Base-by-base conservation (phyloP, 352 stramenopile species). In the Phytophthora podocarpi region DNA sequence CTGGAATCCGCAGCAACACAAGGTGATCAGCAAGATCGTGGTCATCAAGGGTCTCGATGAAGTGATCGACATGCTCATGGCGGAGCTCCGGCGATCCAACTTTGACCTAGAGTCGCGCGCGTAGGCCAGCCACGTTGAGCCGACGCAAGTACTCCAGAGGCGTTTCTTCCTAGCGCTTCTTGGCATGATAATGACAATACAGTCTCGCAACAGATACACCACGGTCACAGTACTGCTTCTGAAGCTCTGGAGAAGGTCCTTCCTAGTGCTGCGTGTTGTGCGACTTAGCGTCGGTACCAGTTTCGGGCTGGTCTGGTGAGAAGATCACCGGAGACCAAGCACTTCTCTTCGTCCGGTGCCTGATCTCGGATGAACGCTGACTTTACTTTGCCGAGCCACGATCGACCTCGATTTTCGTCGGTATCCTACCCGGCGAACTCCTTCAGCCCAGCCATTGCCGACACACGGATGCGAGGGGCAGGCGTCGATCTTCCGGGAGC, bases 31-130 rank as follows among this genome's bases (percentile, higher is more conserved):
- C 58, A 6, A 56, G 20, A 2, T 67, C 58, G 0, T 12, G 32
- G 30, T 59, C 58, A 15, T 46, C 41, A 1, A 66, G 16, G 2
- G 58, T 66, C 20, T 61, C 50, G 34, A 68, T 46, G 39, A 56
- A 63, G 32, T 63, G 45, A 2, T 62, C 36, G 5, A 61, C 50
- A 21, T 59, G 59, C 10, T 67, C 58, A 2, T 34, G 58, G 4
- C 48, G 34, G 4, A 5, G 12, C 4, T 32, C 27, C 5, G 48
- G 12, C 16, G n/a, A 1, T 8, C 48, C 47, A n/a, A 48, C 39
- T 15, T 54, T 51, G 28, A 59, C n/a, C 13, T 35, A 4, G 0
- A 66, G 20, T 15, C 32, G 32, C 6, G 57, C 57, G 3, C 57
- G 57, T 2, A 66, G 16, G 2, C 21, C 57, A 0, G 48, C 40